Percentiles rank a stretch among this genome's conserved stretches.
Evolutionary conservation across 352 stramenopile genomes (phyloP).

Genomic region (Globisporangium lucens): DNA sequence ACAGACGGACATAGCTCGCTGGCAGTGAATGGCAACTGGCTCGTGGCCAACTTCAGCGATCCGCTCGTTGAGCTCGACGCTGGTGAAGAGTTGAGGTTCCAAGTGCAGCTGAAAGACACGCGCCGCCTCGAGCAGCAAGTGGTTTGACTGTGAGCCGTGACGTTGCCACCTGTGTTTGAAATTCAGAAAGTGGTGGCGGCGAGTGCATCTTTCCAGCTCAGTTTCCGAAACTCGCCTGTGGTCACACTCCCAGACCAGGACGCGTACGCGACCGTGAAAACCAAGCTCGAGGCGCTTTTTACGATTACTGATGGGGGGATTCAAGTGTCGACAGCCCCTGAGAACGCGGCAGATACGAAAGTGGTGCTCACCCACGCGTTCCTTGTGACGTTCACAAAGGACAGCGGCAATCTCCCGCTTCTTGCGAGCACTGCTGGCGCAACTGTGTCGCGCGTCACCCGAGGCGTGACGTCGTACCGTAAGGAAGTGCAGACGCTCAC

Average conservation of each 20-base stretch:
- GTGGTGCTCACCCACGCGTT: constrained; percentile 40
- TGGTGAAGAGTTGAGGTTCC: constrained; percentile 62
- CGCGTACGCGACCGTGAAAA: constrained; percentile 40
- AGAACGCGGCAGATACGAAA: constrained; percentile 25
- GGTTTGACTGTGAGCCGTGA: constrained; percentile 54
- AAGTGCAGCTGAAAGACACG: constrained; percentile 90
- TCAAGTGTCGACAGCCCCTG: constrained; percentile 46
- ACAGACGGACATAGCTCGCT: constrained; percentile 76
- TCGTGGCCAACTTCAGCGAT: constrained; percentile 61
- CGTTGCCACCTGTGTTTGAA: constrained; percentile 38
- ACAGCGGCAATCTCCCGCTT: constrained; percentile 48
- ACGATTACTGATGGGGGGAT: constrained; percentile 83
- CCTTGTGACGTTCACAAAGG: constrained; percentile 65
- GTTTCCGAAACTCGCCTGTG: constrained; percentile 53
- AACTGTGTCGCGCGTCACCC: constrained; percentile 32
- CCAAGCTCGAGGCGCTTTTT: constrained; percentile 70
- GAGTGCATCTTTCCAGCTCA: constrained; percentile 39
- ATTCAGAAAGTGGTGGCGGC: constrained; percentile 58
- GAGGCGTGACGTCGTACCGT: constrained; percentile 40
- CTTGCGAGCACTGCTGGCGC: constrained; percentile 20
- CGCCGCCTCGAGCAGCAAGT: constrained; percentile 67
- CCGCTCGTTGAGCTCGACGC: constrained; percentile 54
- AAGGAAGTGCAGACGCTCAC: constrained; percentile 83
- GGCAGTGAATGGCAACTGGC: constrained; percentile 59
- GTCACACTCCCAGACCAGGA: constrained; percentile 34